phyloP scores from a whole-genome alignment of 2,329 filamentous ascomycete genomes.

The Fusarium pseudoanthophilum region DNA sequence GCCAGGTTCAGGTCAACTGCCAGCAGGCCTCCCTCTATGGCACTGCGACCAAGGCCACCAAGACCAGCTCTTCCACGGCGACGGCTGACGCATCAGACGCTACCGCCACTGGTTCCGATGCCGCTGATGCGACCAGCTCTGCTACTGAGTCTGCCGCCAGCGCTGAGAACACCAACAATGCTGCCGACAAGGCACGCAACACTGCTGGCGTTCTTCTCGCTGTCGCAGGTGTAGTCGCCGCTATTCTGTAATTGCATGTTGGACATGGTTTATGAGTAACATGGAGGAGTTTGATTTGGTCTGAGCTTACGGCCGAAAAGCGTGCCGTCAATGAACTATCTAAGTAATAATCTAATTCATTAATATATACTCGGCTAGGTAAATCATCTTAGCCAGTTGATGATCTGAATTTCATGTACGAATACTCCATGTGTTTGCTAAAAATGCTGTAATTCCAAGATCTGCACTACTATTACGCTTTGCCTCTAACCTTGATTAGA shows the following conservation, averaged over 20 bases:
- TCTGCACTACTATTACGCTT: not conserved
- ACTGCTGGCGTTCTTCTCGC: slow-evolving; percentile 51
- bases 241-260: slow-evolving; percentile 47
- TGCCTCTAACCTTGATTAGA: not conserved
- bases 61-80: slow-evolving; percentile 38
- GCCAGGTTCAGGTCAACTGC: slow-evolving; percentile 58
- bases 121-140: slow-evolving; percentile 30
- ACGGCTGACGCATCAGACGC: slow-evolving; percentile 27
- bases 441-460: not conserved
- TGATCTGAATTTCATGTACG: not conserved
- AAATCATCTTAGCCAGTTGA: not conserved
- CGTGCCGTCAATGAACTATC: slow-evolving; percentile 22
- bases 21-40: slow-evolving; percentile 57
- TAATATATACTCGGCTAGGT: slow-evolving; percentile 29
- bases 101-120: slow-evolving; percentile 33
- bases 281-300: slow-evolving; percentile 18
- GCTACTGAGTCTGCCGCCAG: slow-evolving; percentile 33
- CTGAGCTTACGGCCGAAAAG: slow-evolving; percentile 14
- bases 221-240: slow-evolving; percentile 52
- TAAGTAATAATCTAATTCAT: slow-evolving; percentile 40
- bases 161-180: slow-evolving; percentile 41
- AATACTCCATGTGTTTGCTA: not conserved
- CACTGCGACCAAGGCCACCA: slow-evolving; percentile 46
- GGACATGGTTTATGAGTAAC: slow-evolving; percentile 10
- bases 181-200: slow-evolving; percentile 47